phyloP scores from a whole-genome alignment of 1,284 basidiomycete genomes.

The Trichosporon asahii region DNA sequence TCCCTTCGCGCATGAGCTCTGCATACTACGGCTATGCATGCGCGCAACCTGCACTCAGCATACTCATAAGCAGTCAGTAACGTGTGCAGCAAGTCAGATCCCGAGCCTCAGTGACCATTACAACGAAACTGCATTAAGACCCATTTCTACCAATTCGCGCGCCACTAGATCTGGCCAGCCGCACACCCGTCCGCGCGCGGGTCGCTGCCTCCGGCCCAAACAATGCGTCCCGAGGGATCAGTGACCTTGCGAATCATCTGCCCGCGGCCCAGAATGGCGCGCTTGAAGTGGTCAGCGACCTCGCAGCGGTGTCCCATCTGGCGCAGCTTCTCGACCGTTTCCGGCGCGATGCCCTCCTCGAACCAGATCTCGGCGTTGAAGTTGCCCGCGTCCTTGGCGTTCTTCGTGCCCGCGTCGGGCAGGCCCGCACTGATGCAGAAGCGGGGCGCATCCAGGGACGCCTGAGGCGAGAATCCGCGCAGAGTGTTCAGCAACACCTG shows the following conservation, averaged over 20 bases:
- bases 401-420: conserved; percentile 60
- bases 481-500: conserved; percentile 74
- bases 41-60: no score
- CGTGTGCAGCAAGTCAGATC: no score
- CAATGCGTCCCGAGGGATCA: conserved; percentile 61
- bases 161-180: conserved; percentile 68
- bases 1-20: no score
- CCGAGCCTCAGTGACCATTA: neutral
- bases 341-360: conserved; percentile 70
- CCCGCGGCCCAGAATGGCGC: conserved; percentile 82
- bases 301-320: conserved; percentile 84
- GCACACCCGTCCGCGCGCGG: conserved; percentile 83
- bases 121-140: neutral
- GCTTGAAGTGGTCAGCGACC: conserved; percentile 60
- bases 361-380: conserved; percentile 73
- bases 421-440: conserved; percentile 86
- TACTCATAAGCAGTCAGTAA: no score
- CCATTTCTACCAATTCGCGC: neutral
- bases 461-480: conserved; percentile 76
- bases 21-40: no score
- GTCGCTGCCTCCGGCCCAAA: conserved; percentile 88
- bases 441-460: conserved; percentile 81
- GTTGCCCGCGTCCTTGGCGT: conserved; percentile 54
- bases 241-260: conserved; percentile 75
- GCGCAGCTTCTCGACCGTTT: conserved; percentile 62